A percentile compares a stretch with the other conserved stretches of the same genome.
phyloP scores from a whole-genome alignment of 345 rosid species.

The Eucalyptus pauciflora region DNA sequence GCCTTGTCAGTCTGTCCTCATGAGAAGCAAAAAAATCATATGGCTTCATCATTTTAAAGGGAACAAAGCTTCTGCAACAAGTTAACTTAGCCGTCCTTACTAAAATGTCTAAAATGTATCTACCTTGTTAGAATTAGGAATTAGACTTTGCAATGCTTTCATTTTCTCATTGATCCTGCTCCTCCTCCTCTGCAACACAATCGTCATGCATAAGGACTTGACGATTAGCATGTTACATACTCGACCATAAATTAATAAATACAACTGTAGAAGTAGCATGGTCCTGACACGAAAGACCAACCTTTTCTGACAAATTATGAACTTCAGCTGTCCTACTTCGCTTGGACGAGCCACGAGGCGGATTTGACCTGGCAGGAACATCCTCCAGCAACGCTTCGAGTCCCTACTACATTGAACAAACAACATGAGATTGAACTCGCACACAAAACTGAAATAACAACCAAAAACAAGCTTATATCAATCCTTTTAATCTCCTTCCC shows the following conservation, averaged over 20 bases:
- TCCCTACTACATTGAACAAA: constrained; percentile 15
- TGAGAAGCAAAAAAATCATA: not conserved
- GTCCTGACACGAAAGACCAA: not conserved
- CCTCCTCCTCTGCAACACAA: constrained; percentile 62
- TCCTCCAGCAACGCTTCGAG: constrained; percentile 52
- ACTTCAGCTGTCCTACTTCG: constrained; percentile 96
- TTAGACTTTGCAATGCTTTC: constrained; percentile 90
- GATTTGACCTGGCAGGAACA: constrained; percentile 26
- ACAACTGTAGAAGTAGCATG: not conserved
- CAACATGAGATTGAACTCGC: not conserved
- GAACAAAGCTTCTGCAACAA: not conserved
- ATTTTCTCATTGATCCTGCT: constrained; percentile 96
- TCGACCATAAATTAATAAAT: not conserved
- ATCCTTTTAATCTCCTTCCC: not conserved
- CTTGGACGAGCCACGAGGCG: constrained; percentile 56
- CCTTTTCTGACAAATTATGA: constrained; percentile 97
- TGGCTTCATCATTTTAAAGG: not conserved
- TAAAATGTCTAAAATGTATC: not conserved
- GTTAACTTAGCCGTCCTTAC: not conserved
- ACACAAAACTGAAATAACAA: not conserved
- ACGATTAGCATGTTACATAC: not conserved
- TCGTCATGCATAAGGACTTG: not conserved
- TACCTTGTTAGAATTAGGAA: constrained; percentile 96
- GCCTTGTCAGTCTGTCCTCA: constrained; percentile 75
- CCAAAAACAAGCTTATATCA: not conserved